Base-by-base conservation (phyloP, 768 basidiomycete species). In the Dioszegia aurantiaca region DNA sequence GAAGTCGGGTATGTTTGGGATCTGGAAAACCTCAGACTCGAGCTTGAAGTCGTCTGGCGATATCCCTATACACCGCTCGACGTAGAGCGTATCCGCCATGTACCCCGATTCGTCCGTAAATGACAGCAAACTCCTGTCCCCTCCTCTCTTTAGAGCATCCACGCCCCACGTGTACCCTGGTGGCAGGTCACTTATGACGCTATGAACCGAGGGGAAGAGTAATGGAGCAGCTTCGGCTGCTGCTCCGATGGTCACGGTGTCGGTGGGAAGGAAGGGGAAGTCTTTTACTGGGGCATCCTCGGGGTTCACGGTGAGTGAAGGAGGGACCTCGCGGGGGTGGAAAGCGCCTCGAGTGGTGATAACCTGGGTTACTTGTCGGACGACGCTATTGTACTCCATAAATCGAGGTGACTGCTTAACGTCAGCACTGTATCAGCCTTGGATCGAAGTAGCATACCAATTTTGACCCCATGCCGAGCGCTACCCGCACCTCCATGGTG, bases 361-460 rank as follows among this genome's bases (percentile, higher is more conserved):
- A 6, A 14, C 12, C 26, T 53, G 51, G n/a, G 51, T 39, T n/a
- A 53, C 37, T 27, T 53, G 51, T 10, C 51, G 51, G 14, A 53
- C 51, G 36, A 53, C 51, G n/a, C 51, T 53, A 27, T 53, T 39
- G 51, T 53, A 53, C 23, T 53, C 51, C 24, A 53, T 53, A n/a
- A 39, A 53, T 14, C 51, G 19, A 3, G 51, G 51, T 4, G 51
- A 53, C 19, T 53, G 36, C 24, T 40, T 10, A 24, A 6, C 14
- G 33, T 33, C 33, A 33, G 33, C 33, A 6, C 14, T 6, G 8
- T 11, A 40, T 53, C 19, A 53, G 51, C 48, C 39, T 1, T 16
- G 11, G 19, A 16, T 3, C 24, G 17, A 23, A 12, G 51, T 5
- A 24, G 23, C 51, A n/a, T 40, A 53, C 51, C 23, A 53, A 26